Evolutionary conservation across 2,329 filamentous ascomycete species (phyloP).

Genomic region (Fusarium pseudonygamai): DNA sequence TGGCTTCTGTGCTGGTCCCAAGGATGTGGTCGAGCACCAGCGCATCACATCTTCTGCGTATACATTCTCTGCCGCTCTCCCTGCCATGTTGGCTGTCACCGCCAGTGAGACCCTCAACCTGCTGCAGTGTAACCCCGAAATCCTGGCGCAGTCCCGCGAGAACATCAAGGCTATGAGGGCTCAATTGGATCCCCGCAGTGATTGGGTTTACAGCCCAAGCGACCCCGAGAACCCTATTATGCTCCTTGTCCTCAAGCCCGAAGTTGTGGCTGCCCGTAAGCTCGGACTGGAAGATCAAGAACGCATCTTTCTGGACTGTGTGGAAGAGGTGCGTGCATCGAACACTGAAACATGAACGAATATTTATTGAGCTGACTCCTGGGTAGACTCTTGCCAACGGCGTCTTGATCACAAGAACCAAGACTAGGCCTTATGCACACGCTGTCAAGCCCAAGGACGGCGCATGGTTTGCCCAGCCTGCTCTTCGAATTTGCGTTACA

Average conservation of each 20-base stretch:
- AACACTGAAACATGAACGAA: background rate
- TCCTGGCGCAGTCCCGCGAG: constrained; percentile 81
- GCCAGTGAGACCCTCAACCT: constrained; percentile 90
- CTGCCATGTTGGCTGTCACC: constrained; percentile 93
- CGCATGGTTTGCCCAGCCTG: constrained; percentile 76
- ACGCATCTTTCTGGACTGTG: constrained; percentile 83
- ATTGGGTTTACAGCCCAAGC: constrained; percentile 89
- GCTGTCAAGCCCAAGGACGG: constrained; percentile 74
- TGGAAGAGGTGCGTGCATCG: constrained; percentile 83
- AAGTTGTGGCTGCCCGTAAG: constrained; percentile 77
- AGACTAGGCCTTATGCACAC: constrained; percentile 74
- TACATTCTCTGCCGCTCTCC: constrained; percentile 94
- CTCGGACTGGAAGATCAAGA: constrained; percentile 82
- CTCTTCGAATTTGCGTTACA: constrained; percentile 91
- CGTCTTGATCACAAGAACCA: constrained; percentile 88
- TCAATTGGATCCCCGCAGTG: constrained; percentile 90
- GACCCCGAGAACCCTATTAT: constrained; percentile 86
- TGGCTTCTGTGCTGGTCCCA: constrained; percentile 92
- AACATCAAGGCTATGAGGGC: constrained; percentile 86
- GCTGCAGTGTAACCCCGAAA: constrained; percentile 86
- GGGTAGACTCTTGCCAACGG: constrained; percentile 81
- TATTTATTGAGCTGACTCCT: constrained; percentile 23
- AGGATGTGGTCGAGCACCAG: constrained; percentile 95
- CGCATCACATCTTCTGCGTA: constrained; percentile 92
- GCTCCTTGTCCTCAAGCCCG: constrained; percentile 83